Evolutionary conservation across 2,329 filamentous ascomycete genomes (phyloP), one percentile per base, ranked within the genome.

Genomic region (Lachnellula cervina): DNA sequence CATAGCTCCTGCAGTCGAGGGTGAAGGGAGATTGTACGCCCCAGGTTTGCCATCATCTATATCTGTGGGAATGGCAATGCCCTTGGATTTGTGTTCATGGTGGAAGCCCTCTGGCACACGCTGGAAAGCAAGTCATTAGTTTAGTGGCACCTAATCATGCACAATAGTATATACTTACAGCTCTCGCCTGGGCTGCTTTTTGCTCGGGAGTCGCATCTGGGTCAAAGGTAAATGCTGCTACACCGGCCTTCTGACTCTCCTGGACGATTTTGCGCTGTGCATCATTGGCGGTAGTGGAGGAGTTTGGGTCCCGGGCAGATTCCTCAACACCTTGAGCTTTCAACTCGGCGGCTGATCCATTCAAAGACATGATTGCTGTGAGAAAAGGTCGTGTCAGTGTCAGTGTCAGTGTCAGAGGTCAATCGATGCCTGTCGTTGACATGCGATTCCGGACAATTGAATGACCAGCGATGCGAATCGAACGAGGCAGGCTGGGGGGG

Each of bases 161-260:
- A 13, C 5, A 7, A 47, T 32, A 11, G 44, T n/a, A 47, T 16
- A 28, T 32, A 79, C 87, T 66, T 79, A 96, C 90, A 69, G 86
- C 82, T 78, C 81, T 78, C 21, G 88, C 86, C 70, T 92, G 89
- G 34, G 87, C 87, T 59, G 82, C 86, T 77, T 99, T 99, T 72
- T 96, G 80, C 70, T 91, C 89, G 0, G 87, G 80, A 44, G 80
- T 86, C 43, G 91, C 92, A 76, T 96, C 76, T 0, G 94, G 90
- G 69, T 99, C 82, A 74, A 97, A 99, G 59, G 86, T 82, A 70
- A 89, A 94, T 61, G 90, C 92, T 32, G 86, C 76, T 23, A 88
- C 83, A 43, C 94, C 94, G 13, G 87, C 89, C 66, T 88, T 87
- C 67, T 80, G 83, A 63, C 89, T 90, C 71, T 96, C 86, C 52